Evolutionary conservation across 2,329 filamentous ascomycete species (phyloP).

Genomic region (Colletotrichum ledebouriae): DNA sequence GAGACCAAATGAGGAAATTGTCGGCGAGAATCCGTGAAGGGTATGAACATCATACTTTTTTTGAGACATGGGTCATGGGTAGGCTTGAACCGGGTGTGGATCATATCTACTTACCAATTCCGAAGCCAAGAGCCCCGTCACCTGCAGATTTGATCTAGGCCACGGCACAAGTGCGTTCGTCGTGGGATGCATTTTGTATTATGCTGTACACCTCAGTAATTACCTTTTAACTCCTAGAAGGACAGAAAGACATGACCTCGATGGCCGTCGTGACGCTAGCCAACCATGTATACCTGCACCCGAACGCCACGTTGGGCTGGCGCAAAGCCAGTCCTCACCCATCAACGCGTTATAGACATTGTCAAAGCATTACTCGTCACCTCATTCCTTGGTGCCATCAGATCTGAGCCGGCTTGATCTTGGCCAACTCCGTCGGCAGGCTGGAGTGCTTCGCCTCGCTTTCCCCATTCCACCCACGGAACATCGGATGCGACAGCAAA

Average conservation of each 20-base stretch:
- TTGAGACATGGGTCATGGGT: no score
- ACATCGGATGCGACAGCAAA: slow-evolving; percentile 39
- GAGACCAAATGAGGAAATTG: no score
- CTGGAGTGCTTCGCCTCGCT: slow-evolving; percentile 23
- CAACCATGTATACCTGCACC: slow-evolving; percentile 5
- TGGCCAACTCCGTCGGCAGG: slow-evolving; percentile 34
- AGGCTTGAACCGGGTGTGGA: no score
- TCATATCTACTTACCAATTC: no score
- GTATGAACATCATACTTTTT: no score
- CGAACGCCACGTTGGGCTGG: slow-evolving; percentile 16
- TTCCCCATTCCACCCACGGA: slow-evolving; percentile 34
- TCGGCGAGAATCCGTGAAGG: no score
- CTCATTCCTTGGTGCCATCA: not conserved
- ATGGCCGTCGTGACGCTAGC: not conserved
- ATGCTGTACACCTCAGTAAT: not conserved
- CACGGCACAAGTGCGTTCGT: not conserved
- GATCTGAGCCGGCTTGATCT: slow-evolving; percentile 33
- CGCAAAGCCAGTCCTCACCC: slow-evolving; percentile 17
- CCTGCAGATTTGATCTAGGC: not conserved
- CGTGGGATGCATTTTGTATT: not conserved
- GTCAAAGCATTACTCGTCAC: not conserved
- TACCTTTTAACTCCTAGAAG: slow-evolving; percentile 10
- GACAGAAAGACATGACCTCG: not conserved
- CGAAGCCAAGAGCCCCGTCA: not conserved
- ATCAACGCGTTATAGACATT: slow-evolving; percentile 36